These are phyloP conservation scores for Verticillium longisporum DNA, from an alignment of 2,329 filamentous ascomycete species.

Conservation along the genomic window DNA sequence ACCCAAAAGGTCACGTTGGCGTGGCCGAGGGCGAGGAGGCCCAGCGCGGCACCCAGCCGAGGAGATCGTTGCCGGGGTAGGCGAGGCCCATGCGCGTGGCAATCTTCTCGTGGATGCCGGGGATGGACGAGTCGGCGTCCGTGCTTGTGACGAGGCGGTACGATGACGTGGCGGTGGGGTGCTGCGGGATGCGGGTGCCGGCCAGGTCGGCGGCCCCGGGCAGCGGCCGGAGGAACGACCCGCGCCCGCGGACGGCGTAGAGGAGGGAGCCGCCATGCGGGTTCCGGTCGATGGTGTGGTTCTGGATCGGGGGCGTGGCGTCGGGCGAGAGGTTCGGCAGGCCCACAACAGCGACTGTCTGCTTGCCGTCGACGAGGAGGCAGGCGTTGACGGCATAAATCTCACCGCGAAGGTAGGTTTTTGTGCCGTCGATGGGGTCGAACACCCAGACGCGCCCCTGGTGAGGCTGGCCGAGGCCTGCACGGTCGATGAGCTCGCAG, in stretches of 20 bases:
- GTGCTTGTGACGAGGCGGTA: conserved; percentile 36
- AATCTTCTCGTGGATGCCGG: conserved; percentile 37
- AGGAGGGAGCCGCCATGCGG: conserved; percentile 38
- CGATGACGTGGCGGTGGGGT: conserved; percentile 2
- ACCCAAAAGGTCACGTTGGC: conserved; percentile 48
- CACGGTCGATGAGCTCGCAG: conserved; percentile 47
- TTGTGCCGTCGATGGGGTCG: conserved; percentile 55
- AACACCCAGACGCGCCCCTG: conserved; percentile 47
- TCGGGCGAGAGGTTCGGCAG: conserved; percentile 37
- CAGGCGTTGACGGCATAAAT: conserved; percentile 53
- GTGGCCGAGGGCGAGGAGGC: conserved; percentile 42
- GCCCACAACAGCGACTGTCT: conserved; percentile 43
- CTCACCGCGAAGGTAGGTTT: conserved; percentile 46
- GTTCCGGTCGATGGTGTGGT: conserved; percentile 34
- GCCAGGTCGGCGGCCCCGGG: conserved; percentile 14
- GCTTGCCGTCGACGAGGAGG: conserved; percentile 41
- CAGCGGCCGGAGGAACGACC: conserved; percentile 39
- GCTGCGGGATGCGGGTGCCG: neutral
- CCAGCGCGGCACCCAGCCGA: conserved; percentile 53
- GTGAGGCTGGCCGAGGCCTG: conserved; percentile 31
- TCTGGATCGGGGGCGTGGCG: conserved; percentile 29
- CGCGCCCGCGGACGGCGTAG: conserved; percentile 41
- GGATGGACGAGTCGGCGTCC: conserved; percentile 37
- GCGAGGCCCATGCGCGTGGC: conserved; percentile 31
- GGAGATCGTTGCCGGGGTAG: conserved; percentile 43